A percentile compares a stretch with the other conserved stretches of the same genome.
Conservation (phyloP, 2,329 filamentous ascomycete species). For the Pleomassaria siparia region DNA sequence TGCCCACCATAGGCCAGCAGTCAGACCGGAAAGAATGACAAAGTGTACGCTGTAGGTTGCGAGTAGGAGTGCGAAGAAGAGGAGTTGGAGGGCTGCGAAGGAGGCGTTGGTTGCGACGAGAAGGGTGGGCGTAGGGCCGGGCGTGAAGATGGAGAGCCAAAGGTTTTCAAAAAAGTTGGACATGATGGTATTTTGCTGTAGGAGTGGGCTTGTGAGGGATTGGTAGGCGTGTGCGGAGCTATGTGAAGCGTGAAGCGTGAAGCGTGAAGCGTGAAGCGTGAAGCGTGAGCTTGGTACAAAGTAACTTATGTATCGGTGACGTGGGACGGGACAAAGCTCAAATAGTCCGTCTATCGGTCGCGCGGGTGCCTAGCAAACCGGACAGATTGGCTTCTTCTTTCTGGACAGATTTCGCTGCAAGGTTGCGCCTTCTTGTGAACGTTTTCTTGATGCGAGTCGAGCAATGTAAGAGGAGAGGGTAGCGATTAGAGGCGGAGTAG, state of each 20-base stretch:
- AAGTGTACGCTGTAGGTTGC: slow-evolving; percentile 90
- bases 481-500: slow-evolving; percentile 2
- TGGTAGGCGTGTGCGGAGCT: not conserved
- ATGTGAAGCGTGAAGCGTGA: not conserved
- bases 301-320: slow-evolving; percentile 13
- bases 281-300: not conserved
- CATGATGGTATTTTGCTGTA: slow-evolving; percentile 30
- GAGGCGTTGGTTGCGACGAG: slow-evolving; percentile 86
- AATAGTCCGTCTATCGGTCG: slow-evolving; percentile 12
- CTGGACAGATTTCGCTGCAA: slow-evolving; percentile 6
- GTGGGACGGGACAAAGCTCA: slow-evolving; percentile 8
- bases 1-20: slow-evolving; percentile 81
- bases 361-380: slow-evolving; percentile 28
- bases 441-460: not conserved
- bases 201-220: slow-evolving; percentile 1
- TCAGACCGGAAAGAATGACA: slow-evolving; percentile 75
- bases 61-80: slow-evolving; percentile 74
- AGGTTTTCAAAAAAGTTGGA: slow-evolving; percentile 68
- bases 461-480: not conserved
- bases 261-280: not conserved
- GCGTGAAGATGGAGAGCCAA: slow-evolving; percentile 91
- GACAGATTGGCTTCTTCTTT: slow-evolving; percentile 13
- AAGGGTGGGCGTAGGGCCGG: slow-evolving; percentile 84
- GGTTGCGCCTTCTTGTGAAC: slow-evolving; percentile 9
- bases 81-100: slow-evolving; percentile 80